Evolutionary conservation across 1,139 yeast genomes (phyloP).

Genomic region (Debaryomycetaceae sp.): DNA sequence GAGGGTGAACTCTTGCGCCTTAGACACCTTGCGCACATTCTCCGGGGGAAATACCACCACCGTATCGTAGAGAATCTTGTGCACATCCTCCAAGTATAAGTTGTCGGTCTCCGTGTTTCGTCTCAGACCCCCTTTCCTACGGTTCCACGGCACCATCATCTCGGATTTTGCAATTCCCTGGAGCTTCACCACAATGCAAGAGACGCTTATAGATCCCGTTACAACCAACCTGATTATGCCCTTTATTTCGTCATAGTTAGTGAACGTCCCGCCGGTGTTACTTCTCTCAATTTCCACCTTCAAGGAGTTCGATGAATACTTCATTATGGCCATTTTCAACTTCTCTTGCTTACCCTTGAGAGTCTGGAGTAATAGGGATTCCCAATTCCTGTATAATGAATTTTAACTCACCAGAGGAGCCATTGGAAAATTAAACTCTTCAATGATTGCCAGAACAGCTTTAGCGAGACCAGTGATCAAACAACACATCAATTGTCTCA

Average conservation of each 20-base stretch:
- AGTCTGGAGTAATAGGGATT: not conserved
- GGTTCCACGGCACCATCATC: constrained; percentile 22
- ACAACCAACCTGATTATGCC: constrained; percentile 47
- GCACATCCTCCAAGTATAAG: constrained; percentile 39
- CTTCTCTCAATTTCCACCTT: constrained; percentile 35
- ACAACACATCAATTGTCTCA: not conserved
- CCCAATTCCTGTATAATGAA: too few species aligned
- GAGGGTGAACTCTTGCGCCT: constrained; percentile 53
- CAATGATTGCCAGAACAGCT: not conserved
- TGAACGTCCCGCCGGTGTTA: constrained; percentile 43
- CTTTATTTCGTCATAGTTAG: constrained; percentile 48
- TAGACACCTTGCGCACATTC: constrained; percentile 46
- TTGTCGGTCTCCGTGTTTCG: constrained; percentile 16
- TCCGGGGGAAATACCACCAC: constrained; percentile 59
- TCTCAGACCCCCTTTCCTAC: constrained; percentile 8
- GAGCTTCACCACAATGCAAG: constrained; percentile 54
- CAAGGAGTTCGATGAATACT: constrained; percentile 21
- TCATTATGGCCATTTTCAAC: not conserved
- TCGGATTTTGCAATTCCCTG: constrained; percentile 52
- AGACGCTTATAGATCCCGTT: constrained; percentile 45
- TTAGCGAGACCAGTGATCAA: not conserved
- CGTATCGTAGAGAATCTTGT: constrained; percentile 55
- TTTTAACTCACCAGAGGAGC: too few species aligned
- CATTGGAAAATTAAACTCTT: not conserved
- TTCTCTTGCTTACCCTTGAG: not conserved